Percentiles rank a stretch among this genome's conserved stretches.
phyloP scores from a whole-genome alignment of 2,329 filamentous ascomycete genomes.

The Venturia asperata region DNA sequence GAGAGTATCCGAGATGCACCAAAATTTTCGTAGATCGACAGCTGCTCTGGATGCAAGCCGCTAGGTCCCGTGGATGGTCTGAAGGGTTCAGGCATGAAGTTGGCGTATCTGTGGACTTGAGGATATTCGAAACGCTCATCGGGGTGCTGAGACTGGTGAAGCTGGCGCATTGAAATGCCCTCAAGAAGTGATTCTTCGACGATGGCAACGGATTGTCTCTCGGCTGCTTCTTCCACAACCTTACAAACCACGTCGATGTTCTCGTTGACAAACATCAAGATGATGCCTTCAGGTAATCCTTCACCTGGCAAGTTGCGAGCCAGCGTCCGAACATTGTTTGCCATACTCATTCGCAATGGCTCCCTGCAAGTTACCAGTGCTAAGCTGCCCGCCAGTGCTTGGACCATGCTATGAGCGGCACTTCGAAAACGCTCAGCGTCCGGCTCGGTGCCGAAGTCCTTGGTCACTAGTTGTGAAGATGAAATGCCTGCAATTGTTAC shows the following conservation, averaged over 20 bases:
- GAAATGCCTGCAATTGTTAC: slow-evolving; percentile 97
- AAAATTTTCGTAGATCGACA: slow-evolving; percentile 96
- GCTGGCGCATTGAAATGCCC: slow-evolving; percentile 69
- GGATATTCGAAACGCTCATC: slow-evolving; percentile 80
- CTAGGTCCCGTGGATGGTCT: slow-evolving; percentile 50
- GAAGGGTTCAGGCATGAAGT: slow-evolving; percentile 89
- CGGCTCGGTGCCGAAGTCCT: slow-evolving; percentile 90
- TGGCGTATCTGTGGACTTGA: slow-evolving; percentile 79
- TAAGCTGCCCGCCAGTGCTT: slow-evolving; percentile 85
- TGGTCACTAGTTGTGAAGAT: slow-evolving; percentile 88
- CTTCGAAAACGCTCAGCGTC: slow-evolving; percentile 81
- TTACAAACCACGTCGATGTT: slow-evolving; percentile 90
- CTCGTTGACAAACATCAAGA: slow-evolving; percentile 97
- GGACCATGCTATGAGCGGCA: slow-evolving; percentile 88
- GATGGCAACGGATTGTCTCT: slow-evolving; percentile 85
- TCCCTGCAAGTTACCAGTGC: slow-evolving; percentile 98
- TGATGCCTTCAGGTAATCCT: slow-evolving; percentile 84
- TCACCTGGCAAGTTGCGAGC: slow-evolving; percentile 56
- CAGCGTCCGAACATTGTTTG: slow-evolving; percentile 89
- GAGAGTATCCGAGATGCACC: slow-evolving; percentile 48
- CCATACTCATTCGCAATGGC: slow-evolving; percentile 90
- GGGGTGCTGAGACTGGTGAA: slow-evolving; percentile 66
- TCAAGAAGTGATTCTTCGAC: slow-evolving; percentile 88
- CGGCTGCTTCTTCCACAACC: slow-evolving; percentile 91
- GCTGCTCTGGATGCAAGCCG: slow-evolving; percentile 82